Base-by-base conservation (phyloP, 345 rosid species). In the Hypericum perforatum region DNA sequence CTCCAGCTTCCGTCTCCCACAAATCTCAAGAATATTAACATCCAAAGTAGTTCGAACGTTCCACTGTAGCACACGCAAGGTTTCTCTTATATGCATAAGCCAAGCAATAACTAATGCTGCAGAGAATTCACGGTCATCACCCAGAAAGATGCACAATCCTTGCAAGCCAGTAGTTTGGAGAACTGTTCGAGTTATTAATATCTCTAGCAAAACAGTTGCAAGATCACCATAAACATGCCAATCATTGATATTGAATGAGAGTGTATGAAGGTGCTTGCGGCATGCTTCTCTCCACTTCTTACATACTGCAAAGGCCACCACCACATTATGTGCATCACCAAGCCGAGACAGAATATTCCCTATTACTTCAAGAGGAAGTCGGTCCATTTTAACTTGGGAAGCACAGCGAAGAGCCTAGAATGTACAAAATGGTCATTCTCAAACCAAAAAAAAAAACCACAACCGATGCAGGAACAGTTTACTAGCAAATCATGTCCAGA, bases 321-420 rank as follows among this genome's bases (percentile, higher is more conserved):
- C 82, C 54, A 76, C 86, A 62, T 85, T 96, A 0, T 90, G 75
- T 4, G 96, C 98, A 48, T 89, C 87, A 29, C 72, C 76, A 37
- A 91, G 83, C 41, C 68, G 76, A n/a, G 90, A 87, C 39, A 91
- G 66, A 58, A 92, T 81, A 65, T 85, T 85, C 51, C 98, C 95
- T 61, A 88, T 74, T 36, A 92, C 96, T 70, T 88, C 95, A 11
- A 83, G 83, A 8, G 96, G 96, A 64, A 92, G 82, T 55, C 79
- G 66, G 63, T 87, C 96, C 96, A 85, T 87, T 15, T 22, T 22
- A 22, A 22, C 32, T 22, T 22, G 32, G 4, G 32, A 4, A 22
- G 32, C 32, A 22, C 32, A 22, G 32, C 32, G 32, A 22, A 22
- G 32, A 22, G 4, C 32, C 32, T 22, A 22, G 4, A 22, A 22